Evolutionary conservation across 2,329 filamentous ascomycete species (phyloP).

Genomic region (Aureobasidium pullulans): DNA sequence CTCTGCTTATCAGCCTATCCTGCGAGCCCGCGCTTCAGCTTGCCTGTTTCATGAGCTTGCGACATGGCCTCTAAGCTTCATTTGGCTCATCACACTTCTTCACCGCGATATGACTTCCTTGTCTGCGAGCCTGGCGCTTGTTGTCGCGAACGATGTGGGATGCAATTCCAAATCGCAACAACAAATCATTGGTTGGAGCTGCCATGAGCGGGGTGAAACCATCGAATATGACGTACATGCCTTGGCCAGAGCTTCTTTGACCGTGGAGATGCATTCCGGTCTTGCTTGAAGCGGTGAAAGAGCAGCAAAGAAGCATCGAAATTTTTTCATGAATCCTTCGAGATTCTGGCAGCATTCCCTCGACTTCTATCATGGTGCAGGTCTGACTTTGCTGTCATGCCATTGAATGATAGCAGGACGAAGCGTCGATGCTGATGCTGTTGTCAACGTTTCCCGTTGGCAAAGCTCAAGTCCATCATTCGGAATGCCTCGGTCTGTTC

Average conservation of each 20-base stretch:
- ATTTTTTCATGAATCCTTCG: too few relatives aligned
- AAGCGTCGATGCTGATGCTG: too few relatives aligned
- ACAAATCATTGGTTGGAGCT: neutral
- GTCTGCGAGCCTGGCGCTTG: neutral
- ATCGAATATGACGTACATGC: neutral
- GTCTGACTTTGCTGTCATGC: too few relatives aligned
- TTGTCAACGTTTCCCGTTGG: too few relatives aligned
- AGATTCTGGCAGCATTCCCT: neutral
- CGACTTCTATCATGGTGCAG: neutral
- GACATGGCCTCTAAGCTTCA: neutral
- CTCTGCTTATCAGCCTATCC: neutral
- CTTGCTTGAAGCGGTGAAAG: neutral
- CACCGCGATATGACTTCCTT: neutral
- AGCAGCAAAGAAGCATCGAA: neutral
- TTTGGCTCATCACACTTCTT: neutral
- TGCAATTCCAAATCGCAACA: neutral
- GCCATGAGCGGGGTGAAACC: neutral
- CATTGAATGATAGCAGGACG: too few relatives aligned
- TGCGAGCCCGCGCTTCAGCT: neutral
- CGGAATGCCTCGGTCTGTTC: too few relatives aligned
- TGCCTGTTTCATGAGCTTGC: too few relatives aligned
- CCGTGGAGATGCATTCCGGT: neutral
- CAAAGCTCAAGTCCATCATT: too few relatives aligned
- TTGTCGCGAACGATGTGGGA: neutral
- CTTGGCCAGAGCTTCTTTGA: conserved; percentile 3